Percentiles rank a stretch among this genome's conserved stretches.
phyloP scores from a whole-genome alignment of 176 grass and related monocot genomes.

The Oryza australiensis region DNA sequence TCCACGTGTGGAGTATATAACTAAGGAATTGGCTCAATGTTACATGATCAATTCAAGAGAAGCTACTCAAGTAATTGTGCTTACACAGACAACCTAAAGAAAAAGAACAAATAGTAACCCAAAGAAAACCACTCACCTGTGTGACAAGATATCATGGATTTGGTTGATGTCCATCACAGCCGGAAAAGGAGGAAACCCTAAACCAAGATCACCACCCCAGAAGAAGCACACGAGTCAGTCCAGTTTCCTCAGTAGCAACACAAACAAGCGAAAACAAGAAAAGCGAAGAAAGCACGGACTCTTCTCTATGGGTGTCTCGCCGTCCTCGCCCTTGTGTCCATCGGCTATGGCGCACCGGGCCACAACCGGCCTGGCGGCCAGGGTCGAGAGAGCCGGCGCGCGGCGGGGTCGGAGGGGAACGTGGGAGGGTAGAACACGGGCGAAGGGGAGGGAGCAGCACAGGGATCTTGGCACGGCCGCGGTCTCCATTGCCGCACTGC shows the following conservation, averaged over 20 bases:
- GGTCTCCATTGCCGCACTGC: conserved; percentile 40
- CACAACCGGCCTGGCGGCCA: not conserved
- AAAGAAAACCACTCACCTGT: conserved; percentile 31
- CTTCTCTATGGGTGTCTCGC: conserved; percentile 64
- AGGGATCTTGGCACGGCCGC: conserved; percentile 8
- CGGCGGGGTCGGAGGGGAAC: not conserved
- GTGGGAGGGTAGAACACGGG: not conserved
- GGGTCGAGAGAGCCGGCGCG: not conserved
- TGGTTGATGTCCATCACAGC: conserved; percentile 60
- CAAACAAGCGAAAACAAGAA: not conserved
- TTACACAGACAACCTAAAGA: not conserved
- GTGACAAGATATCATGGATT: conserved; percentile 55
- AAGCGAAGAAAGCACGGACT: conserved; percentile 31
- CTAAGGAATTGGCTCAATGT: too few relatives aligned
- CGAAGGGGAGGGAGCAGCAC: conserved; percentile 23
- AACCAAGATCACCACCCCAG: not conserved
- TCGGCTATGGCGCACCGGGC: conserved; percentile 22
- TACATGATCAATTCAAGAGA: not conserved
- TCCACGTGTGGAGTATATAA: too few relatives aligned
- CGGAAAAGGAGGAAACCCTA: conserved; percentile 48
- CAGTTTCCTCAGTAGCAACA: not conserved
- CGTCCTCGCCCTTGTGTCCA: not conserved
- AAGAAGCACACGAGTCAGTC: not conserved
- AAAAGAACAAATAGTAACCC: not conserved
- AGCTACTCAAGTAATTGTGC: not conserved